Base-by-base conservation (phyloP, 805 yeast genomes). In the Phaffomyces thermotolerans region DNA sequence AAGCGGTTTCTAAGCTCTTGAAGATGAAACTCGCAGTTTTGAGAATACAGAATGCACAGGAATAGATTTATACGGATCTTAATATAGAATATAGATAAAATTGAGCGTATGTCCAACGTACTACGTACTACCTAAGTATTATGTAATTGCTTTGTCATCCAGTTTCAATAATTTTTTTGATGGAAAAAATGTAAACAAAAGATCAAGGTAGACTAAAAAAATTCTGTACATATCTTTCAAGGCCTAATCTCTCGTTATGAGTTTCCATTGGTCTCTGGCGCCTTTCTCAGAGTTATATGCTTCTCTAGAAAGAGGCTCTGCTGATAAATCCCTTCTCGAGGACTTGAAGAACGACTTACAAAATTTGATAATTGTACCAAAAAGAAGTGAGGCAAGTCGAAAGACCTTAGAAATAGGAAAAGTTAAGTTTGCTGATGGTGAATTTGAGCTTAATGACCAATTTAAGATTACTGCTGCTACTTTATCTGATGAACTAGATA, bases 401-500 rank as follows among this genome's bases (percentile, higher is more conserved):
- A 63, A 67, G 18, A 56, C 57, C 39, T 54, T 81, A 34, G 76
- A 78, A 46, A 54, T 52, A 30, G 75, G 76, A 4, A 68, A 63
- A 29, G 58, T 81, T 7, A 58, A 57, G 9, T 66, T 89, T 29
- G 64, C 70, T 17, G 79, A 73, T 53, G 81, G 81, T 22, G 73
- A 72, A 13, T 81, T 75, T 52, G 74, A 75, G 46, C 61, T 90
- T 29, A 87, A 84, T 56, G 68, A 76, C 38, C 76, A 77, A 33
- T 90, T 88, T 52, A 69, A 83, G 34, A 71, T 78, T 41, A 69
- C 75, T 4, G 73, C 88, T 1, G 67, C 79, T 5, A 67, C 69
- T 22, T 56, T 84, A 15, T 67, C 90, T 0, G 85, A 79, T 49
- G 79, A 78, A 33, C 68, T 91, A 41, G 69, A 84, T 40, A 66